Base-by-base conservation (phyloP, 148 eudicot genomes). In the Tetragonia tetragonoides region DNA sequence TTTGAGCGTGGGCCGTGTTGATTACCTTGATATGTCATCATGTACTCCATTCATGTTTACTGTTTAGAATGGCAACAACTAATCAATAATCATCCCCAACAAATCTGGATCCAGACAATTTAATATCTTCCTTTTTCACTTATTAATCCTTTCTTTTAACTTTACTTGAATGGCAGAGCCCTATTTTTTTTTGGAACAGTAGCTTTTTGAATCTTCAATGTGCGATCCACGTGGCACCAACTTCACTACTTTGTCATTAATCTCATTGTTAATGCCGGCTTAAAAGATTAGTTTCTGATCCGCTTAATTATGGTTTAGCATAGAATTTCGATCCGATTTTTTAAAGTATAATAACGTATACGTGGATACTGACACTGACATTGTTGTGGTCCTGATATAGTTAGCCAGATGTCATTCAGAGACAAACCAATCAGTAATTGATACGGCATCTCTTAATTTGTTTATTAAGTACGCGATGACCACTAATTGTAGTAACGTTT, bases 391-490 rank as follows among this genome's bases (percentile, higher is more conserved):
- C 59, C 21, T 66, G 12, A 66, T 44, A 2, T 42, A 64, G 40
- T 73, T 28, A 64, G 57, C 53, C 57, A 16, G 34, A 28, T 6
- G 40, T 41, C n/a, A 66, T 7, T 67, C 8, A 67, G 65, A 7
- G 66, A 67, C 73, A 54, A 40, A 56, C 54, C 40, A 68, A 77
- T 68, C 15, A 57, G 73, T 77, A 56, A 79, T 79, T 66, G 82
- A 60, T 49, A 66, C 14, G 59, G 49, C 61, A 53, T 53, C 70
- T 39, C 16, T 40, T 67, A 18, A 38, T 66, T 41, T 23, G 14
- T 63, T 28, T 63, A 63, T 63, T 23, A 63, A 63, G 40, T 16
- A 63, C 34, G 67, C 28, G 39, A 63, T 63, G 73, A 80, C 78
- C 74, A 67, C 74, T 44, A 74, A 28, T 63, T 23, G 20, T 18